Evolutionary conservation across 805 yeast species (phyloP).

Genomic region (Saccharomycopsis fodiens): DNA sequence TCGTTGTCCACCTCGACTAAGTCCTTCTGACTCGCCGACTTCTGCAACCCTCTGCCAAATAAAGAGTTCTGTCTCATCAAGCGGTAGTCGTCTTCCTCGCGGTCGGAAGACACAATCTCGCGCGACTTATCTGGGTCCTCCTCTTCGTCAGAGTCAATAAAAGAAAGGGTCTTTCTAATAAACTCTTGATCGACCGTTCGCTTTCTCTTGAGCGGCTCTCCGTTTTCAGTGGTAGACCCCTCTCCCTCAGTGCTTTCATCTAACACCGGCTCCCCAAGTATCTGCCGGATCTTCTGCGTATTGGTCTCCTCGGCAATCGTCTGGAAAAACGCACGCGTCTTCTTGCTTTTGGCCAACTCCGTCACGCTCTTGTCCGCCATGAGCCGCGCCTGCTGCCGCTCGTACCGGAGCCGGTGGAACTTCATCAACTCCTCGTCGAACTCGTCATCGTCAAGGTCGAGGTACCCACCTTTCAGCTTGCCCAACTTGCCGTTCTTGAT

Average conservation of each 20-base stretch:
- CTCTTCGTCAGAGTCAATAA: constrained; percentile 31
- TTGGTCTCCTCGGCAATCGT: constrained; percentile 45
- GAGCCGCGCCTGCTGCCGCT: constrained; percentile 41
- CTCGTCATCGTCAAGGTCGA: constrained; percentile 63
- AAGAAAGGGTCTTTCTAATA: constrained; percentile 50
- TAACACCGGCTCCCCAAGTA: constrained; percentile 26
- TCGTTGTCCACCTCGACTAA: constrained; percentile 31
- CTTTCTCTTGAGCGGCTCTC: constrained; percentile 27
- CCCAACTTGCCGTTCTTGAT: constrained; percentile 65
- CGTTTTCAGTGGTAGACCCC: constrained; percentile 22
- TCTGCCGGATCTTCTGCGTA: constrained; percentile 24
- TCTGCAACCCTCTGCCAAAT: constrained; percentile 26
- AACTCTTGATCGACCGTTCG: constrained; percentile 44
- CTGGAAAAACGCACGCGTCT: constrained; percentile 59
- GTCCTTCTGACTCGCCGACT: constrained; percentile 25
- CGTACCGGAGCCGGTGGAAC: constrained; percentile 33
- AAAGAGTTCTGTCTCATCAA: constrained; percentile 2
- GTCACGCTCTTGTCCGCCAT: constrained; percentile 38
- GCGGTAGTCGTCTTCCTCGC: constrained; percentile 1
- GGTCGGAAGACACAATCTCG: background rate
- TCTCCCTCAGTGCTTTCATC: constrained; percentile 24
- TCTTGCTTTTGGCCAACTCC: constrained; percentile 42
- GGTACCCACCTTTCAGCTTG: constrained; percentile 44
- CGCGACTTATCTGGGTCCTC: background rate
- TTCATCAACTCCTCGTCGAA: constrained; percentile 22